Base-by-base conservation (phyloP, 1,139 yeast genomes). In the Lodderomyces orthopsilosis region DNA sequence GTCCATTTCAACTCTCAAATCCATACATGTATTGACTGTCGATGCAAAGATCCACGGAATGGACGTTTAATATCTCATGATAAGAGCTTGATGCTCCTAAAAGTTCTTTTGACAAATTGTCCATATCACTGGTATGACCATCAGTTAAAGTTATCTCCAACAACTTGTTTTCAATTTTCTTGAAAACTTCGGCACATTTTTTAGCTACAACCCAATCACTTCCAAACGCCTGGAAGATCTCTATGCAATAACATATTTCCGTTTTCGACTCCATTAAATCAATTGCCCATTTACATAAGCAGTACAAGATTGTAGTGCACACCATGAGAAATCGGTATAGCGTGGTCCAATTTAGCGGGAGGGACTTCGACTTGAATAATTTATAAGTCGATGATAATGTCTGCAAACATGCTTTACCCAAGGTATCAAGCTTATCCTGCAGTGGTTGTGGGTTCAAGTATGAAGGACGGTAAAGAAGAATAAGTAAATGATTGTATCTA, bases 271-370 rank as follows among this genome's bases (percentile, higher is more conserved):
- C 75, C 18, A 63, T 57, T 14, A 74, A 54, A 51, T 75, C 77
- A 22, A 74, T 65, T 35, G 69, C 60, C 66, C 74, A 67, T 43
- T 70, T 70, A 45, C 75, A 68, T 15, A 75, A 49, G 47, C 79
- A 74, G 51, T 66, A 71, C 3, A 75, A 52, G 10, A 75, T 62
- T 1, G 74, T 68, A 18, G 77, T 67, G 51, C 79, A 72, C 13
- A 67, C 66, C 27, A 72, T 67, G 32, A 75, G 50, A 24, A 75
- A 66, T 41, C 76, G 60, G 50, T 72, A 69, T 12, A 74, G 51
- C 1, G 77, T 73, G 23, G 74, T 68, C 80, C 80, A 75, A 48
- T 72, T 74, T 41, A 72, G 54, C 0, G 79, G 80, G 28, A 75
- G 52, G 33, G 70, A 50, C 42, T 66, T 69, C 12, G 70, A 59